phyloP scores from a whole-genome alignment of 805 yeast species.

The Saccharomycopsis sp. region DNA sequence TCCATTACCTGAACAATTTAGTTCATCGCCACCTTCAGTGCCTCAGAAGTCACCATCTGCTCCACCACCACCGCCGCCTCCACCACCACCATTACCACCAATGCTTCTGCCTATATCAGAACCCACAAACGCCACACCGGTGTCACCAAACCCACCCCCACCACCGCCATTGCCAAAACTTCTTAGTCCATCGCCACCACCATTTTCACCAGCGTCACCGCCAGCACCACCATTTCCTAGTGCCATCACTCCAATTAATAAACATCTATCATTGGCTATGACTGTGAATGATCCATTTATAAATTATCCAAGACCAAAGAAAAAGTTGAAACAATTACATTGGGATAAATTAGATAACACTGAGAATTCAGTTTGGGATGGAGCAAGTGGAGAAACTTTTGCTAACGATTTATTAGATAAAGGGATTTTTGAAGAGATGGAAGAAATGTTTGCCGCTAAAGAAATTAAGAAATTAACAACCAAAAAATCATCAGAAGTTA shows the following conservation, averaged over 20 bases:
- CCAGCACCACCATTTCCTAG: slow-evolving; percentile 28
- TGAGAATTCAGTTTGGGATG: slow-evolving; percentile 81
- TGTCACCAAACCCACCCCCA: slow-evolving; percentile 32
- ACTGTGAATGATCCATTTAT: slow-evolving; percentile 34
- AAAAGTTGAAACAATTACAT: slow-evolving; percentile 86
- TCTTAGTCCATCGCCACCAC: slow-evolving; percentile 25
- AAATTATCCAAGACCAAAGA: slow-evolving; percentile 58
- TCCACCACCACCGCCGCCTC: slow-evolving; percentile 22
- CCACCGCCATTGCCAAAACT: slow-evolving; percentile 29
- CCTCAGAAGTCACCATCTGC: slow-evolving; percentile 25
- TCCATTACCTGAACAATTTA: slow-evolving; percentile 9
- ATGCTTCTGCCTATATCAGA: slow-evolving; percentile 25
- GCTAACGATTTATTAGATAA: slow-evolving; percentile 60
- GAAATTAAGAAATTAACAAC: slow-evolving; percentile 47
- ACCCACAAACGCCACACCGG: slow-evolving; percentile 21
- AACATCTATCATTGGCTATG: slow-evolving; percentile 16
- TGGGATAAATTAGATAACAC: slow-evolving; percentile 92
- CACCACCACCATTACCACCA: slow-evolving; percentile 33
- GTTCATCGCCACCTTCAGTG: slow-evolving; percentile 13
- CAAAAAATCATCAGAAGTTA: slow-evolving; percentile 39
- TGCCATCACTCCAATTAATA: slow-evolving; percentile 22
- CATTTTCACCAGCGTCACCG: slow-evolving; percentile 28
- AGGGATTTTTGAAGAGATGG: slow-evolving; percentile 82
- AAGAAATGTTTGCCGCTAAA: slow-evolving; percentile 80
- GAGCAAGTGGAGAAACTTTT: slow-evolving; percentile 46